Conservation (phyloP, 2,329 filamentous ascomycete species). For the Diplocarpon rosae region DNA sequence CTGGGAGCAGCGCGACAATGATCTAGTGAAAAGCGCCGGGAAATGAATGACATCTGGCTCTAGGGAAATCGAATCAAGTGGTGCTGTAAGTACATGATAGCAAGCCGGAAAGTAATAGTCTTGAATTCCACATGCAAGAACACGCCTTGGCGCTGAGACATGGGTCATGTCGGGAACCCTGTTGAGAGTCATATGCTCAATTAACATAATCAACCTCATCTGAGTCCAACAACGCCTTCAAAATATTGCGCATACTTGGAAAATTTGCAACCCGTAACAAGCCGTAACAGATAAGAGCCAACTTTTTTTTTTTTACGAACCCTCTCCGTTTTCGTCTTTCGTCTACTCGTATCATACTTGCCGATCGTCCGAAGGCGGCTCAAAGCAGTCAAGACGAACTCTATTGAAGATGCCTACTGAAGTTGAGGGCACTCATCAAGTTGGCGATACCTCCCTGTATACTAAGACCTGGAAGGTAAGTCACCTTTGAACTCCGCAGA, state of each 20-base stretch:
- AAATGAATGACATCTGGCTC: background rate
- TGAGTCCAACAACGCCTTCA: background rate
- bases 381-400: background rate
- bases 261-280: background rate
- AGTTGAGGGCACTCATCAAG: slow-evolving; percentile 24
- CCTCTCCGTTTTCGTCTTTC: too few relatives aligned
- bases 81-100: too few relatives aligned
- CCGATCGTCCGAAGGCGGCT: too few relatives aligned
- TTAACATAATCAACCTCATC: background rate
- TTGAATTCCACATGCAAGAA: background rate
- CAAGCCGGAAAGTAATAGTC: too few relatives aligned
- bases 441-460: slow-evolving; percentile 24
- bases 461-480: slow-evolving; percentile 27
- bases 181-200: too few relatives aligned
- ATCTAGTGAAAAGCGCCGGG: background rate
- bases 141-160: background rate
- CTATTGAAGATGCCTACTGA: slow-evolving; percentile 21
- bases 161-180: background rate
- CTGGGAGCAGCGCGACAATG: background rate
- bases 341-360: too few relatives aligned
- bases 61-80: too few relatives aligned
- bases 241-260: background rate
- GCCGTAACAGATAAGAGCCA: too few relatives aligned
- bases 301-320: too few relatives aligned
- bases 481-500: background rate